Conservation (phyloP, 805 yeast species). For the Candida namnaoensis region DNA sequence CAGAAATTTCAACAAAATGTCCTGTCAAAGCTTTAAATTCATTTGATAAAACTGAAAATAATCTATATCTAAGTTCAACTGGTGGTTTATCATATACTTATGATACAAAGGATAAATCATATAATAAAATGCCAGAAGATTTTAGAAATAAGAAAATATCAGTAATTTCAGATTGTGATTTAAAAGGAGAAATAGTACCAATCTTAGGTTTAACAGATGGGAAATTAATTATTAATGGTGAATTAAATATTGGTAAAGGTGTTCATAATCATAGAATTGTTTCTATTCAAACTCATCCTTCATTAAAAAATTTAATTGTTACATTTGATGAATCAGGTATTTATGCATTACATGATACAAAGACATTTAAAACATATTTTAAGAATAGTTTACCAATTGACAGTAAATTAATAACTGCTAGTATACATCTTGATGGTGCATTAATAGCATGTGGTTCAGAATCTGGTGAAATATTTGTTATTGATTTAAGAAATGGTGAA, state of each 20-base stretch:
- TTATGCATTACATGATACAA: slow-evolving; percentile 12
- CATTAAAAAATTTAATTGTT: slow-evolving; percentile 19
- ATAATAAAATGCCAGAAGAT: slow-evolving; percentile 1
- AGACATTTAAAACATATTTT: slow-evolving; percentile 1
- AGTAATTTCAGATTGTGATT: too few species aligned
- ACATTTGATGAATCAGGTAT: slow-evolving; percentile 18
- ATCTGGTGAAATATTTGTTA: slow-evolving; percentile 21
- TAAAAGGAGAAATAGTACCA: neutral
- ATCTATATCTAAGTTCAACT: slow-evolving; percentile 8
- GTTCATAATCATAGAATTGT: slow-evolving; percentile 4
- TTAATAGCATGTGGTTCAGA: slow-evolving; percentile 26
- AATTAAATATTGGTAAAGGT: neutral
- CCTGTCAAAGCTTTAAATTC: slow-evolving; percentile 6
- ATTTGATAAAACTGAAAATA: neutral
- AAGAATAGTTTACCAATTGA: slow-evolving; percentile 1
- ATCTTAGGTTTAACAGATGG: neutral
- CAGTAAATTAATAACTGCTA: slow-evolving; percentile 5
- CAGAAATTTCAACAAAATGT: slow-evolving; percentile 4
- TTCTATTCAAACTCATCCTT: slow-evolving; percentile 25
- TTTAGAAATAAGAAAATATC: neutral
- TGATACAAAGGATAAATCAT: slow-evolving; percentile 2
- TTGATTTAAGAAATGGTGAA: slow-evolving; percentile 25
- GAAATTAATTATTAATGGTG: neutral
- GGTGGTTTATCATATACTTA: slow-evolving; percentile 10
- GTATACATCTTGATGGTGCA: slow-evolving; percentile 40